Percentiles rank a stretch among this genome's conserved stretches.
Conservation (phyloP, 2,329 filamentous ascomycete genomes). For the Tricladium varicosporioides region DNA sequence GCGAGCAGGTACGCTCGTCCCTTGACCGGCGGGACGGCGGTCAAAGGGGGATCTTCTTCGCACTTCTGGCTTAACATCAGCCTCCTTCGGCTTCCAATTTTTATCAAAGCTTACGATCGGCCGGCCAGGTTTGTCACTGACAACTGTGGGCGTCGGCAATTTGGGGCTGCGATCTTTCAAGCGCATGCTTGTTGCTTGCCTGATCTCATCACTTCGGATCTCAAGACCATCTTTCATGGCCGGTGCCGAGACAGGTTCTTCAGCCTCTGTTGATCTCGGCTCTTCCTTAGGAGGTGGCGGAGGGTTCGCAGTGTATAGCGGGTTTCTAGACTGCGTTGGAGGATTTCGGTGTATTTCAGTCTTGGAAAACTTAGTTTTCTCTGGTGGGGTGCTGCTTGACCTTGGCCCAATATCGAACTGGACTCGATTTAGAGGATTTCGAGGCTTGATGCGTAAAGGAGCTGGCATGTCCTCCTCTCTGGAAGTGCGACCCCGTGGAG, state of each 20-base stretch:
- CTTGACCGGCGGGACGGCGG: constrained; percentile 23
- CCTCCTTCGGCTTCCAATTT: constrained; percentile 66
- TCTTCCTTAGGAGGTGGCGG: constrained; percentile 31
- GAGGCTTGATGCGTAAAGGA: constrained; percentile 56
- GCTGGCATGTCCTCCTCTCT: constrained; percentile 36
- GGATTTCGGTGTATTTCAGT: constrained; percentile 83
- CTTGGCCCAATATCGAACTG: constrained; percentile 46
- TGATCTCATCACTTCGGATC: constrained; percentile 82
- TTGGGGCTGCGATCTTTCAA: constrained; percentile 83
- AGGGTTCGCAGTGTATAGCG: constrained; percentile 71
- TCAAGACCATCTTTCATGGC: constrained; percentile 72
- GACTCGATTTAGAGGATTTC: constrained; percentile 65
- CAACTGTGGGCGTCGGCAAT: constrained; percentile 82
- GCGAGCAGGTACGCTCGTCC: constrained; percentile 27
- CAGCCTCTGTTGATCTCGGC: constrained; percentile 10
- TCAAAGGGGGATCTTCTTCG: constrained; percentile 34
- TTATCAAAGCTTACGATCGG: constrained; percentile 97
- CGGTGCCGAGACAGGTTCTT: constrained; percentile 15
- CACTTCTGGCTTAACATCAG: constrained; percentile 66
- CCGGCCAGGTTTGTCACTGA: constrained; percentile 85
- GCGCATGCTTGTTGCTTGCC: constrained; percentile 85
- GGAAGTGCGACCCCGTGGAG: constrained; percentile 24
- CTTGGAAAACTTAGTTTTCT: constrained; percentile 40
- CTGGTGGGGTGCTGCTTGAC: constrained; percentile 43
- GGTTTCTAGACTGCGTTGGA: constrained; percentile 78